Percentiles rank a stretch among this genome's conserved stretches.
Conservation (phyloP, 2,329 filamentous ascomycete species). For the Fusarium hainanense region DNA sequence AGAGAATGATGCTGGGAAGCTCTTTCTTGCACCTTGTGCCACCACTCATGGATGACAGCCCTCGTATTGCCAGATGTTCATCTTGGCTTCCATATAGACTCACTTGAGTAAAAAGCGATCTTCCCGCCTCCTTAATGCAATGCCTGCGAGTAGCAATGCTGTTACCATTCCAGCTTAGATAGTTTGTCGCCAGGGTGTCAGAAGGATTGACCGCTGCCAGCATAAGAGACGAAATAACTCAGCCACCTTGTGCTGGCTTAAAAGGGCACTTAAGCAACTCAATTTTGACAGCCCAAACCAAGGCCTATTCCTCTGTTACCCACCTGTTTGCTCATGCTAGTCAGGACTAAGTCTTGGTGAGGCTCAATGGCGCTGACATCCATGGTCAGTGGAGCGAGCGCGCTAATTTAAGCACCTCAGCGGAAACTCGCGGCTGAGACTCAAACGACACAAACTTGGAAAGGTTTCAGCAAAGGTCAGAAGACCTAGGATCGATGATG, state of each 20-base stretch:
- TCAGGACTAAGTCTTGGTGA: neutral
- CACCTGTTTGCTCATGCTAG: neutral
- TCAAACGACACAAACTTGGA: neutral
- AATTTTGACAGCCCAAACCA: no score
- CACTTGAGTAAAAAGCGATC: neutral
- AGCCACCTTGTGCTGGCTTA: neutral
- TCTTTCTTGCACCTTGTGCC: neutral
- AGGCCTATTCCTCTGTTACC: no score
- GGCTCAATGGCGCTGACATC: constrained; percentile 2
- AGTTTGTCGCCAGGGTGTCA: neutral
- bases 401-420: constrained; percentile 8
- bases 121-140: neutral
- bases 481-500: constrained; percentile 1
- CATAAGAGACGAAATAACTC: neutral
- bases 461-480: neutral
- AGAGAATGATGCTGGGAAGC: neutral
- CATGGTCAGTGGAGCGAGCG: constrained; percentile 9
- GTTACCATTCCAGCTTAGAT: neutral
- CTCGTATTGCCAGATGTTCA: neutral
- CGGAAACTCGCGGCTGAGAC: constrained; percentile 20
- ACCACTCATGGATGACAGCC: neutral
- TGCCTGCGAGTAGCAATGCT: neutral
- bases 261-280: no score
- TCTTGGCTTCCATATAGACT: neutral
- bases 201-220: neutral